phyloP scores from a whole-genome alignment of 2,329 filamentous ascomycete species.

The Coniochaeta sp. region DNA sequence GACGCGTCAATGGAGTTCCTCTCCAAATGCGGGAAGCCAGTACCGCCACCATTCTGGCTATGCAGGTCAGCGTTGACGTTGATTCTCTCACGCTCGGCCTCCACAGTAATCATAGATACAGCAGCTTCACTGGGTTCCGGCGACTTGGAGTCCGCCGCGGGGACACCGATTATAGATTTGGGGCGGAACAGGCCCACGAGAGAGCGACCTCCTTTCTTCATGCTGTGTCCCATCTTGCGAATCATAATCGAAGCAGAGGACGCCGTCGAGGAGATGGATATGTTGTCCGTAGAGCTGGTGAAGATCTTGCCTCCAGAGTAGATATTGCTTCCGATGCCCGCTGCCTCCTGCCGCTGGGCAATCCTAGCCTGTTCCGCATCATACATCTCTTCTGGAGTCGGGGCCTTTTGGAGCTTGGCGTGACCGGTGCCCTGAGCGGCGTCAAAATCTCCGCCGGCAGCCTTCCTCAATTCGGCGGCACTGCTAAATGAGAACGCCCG shows the following conservation, averaged over 20 bases:
- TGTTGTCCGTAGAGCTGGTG: conserved; percentile 84
- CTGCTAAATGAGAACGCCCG: conserved; percentile 96
- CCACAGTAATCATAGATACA: conserved; percentile 91
- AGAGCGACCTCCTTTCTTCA: conserved; percentile 89
- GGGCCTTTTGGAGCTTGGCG: conserved; percentile 58
- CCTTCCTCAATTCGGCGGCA: conserved; percentile 78
- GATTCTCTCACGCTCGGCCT: conserved; percentile 80
- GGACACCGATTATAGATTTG: conserved; percentile 79
- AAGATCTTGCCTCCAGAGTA: conserved; percentile 85
- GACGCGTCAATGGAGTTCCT: conserved; percentile 69
- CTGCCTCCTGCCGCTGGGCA: conserved; percentile 84
- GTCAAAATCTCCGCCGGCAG: conserved; percentile 38
- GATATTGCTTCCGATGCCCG: conserved; percentile 85
- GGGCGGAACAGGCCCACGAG: conserved; percentile 91
- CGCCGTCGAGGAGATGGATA: conserved; percentile 84
- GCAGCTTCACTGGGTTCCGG: conserved; percentile 68
- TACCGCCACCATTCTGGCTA: conserved; percentile 61
- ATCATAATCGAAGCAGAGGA: conserved; percentile 91
- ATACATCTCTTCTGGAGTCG: conserved; percentile 54
- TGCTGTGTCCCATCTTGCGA: conserved; percentile 96
- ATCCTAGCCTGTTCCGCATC: conserved; percentile 90
- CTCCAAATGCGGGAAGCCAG: conserved; percentile 78
- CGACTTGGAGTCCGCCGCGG: conserved; percentile 59
- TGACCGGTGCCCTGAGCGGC: conserved; percentile 29
- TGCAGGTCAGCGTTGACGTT: conserved; percentile 67